These are phyloP conservation scores for Lactarius evosmus DNA, from an alignment of 768 basidiomycete genomes.

Conservation along the genomic window DNA sequence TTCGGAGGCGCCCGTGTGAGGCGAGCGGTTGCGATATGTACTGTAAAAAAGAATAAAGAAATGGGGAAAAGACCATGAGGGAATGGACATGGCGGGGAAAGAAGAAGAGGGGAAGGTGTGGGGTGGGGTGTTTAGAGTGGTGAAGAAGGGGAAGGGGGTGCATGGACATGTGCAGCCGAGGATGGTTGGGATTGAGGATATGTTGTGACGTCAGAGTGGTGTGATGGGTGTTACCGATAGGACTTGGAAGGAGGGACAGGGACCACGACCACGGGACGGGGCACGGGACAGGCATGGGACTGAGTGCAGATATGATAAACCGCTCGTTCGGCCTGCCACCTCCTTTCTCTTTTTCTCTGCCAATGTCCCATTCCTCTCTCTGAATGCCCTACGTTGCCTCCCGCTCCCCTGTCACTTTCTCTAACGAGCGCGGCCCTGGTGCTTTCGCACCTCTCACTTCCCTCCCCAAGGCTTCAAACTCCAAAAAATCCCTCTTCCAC, in stretches of 20 bases:
- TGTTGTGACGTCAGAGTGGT: constrained; percentile 12
- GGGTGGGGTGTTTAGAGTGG: background rate
- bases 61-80: background rate
- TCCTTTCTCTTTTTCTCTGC: background rate
- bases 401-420: constrained; percentile 25
- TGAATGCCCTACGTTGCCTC: constrained; percentile 29
- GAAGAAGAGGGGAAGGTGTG: background rate
- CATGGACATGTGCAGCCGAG: background rate
- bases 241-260: too few relatives aligned
- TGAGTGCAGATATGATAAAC: constrained; percentile 20
- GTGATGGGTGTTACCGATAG: background rate
- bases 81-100: background rate
- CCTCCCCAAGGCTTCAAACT: constrained; percentile 11
- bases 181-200: background rate
- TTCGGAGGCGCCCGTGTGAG: constrained; percentile 2
- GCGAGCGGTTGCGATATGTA: background rate
- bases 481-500: constrained; percentile 27
- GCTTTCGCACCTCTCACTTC: constrained; percentile 22
- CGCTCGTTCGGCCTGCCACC: background rate
- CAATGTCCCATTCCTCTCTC: constrained; percentile 10
- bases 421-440: constrained; percentile 24
- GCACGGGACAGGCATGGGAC: background rate
- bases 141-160: background rate
- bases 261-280: constrained; percentile 3
- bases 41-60: background rate